Base-by-base conservation (phyloP, 2,329 filamentous ascomycete species). In the Stagonosporopsis vannaccii region DNA sequence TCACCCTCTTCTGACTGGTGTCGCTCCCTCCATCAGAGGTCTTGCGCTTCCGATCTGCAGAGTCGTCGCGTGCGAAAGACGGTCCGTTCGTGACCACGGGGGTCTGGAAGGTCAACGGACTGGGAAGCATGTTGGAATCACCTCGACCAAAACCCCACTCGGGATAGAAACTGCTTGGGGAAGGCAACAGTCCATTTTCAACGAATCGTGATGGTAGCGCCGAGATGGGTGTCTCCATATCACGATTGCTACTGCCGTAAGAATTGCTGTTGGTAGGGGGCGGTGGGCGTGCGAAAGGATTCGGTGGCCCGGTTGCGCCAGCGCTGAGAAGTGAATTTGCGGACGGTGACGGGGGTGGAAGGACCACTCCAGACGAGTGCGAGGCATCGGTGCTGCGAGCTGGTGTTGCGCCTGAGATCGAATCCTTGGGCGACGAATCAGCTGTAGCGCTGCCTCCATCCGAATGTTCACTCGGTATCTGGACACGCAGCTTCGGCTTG, bases 341-440 rank as follows among this genome's bases (percentile, higher is more conserved):
- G 26, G 92, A 96, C 0, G 95, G 94, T 1, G 95, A 97, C 0
- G 95, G 95, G 7, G 94, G 94, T 17, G 95, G 95, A 6, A 99
- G 82, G 2, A 97, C 91, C 19, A 96, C 88, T 17, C 87, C 86
- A 4, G 85, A 84, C 15, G 85, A 83, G 66, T 88, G 85, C 5
- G 84, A 87, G 41, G 87, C 78, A 45, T 84, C 82, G 0, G 77
- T 75, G 61, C 72, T 79, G 62, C 81, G 83, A 42, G 86, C 85
- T 3, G 85, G 84, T 6, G 87, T 85, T 2, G 82, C 70, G 6
- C 80, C 82, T 17, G 85, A 82, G 35, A 86, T 86, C 37, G 89
- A 82, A 37, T 84, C 82, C 76, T 70, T 90, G 80, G 75, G 85
- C 74, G 75, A 84, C 2, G 90, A 90, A 51, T 90, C 90, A 42